phyloP scores from a whole-genome alignment of 2,329 filamentous ascomycete genomes.

The Aureobasidium sp. region DNA sequence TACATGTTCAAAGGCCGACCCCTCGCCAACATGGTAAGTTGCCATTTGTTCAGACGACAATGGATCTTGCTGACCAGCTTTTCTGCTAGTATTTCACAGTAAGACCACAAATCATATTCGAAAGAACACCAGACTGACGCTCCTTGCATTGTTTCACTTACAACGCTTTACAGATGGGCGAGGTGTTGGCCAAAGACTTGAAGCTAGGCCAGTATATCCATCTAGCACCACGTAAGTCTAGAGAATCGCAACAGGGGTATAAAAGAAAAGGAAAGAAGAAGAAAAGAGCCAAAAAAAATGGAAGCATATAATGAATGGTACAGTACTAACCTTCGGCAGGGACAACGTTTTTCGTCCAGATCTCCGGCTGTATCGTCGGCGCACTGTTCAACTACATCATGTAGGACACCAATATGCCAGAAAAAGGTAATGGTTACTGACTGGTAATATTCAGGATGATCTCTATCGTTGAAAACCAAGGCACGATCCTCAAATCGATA shows the following conservation, averaged over 20 bases:
- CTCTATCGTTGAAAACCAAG: slow-evolving; percentile 39
- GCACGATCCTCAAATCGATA: slow-evolving; percentile 35
- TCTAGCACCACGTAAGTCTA: slow-evolving; percentile 26
- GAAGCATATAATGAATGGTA: too few species aligned
- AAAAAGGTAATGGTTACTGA: neutral
- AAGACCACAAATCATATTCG: too few species aligned
- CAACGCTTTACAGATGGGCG: slow-evolving; percentile 27
- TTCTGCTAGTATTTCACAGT: too few species aligned
- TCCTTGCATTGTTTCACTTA: slow-evolving; percentile 18
- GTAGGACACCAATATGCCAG: slow-evolving; percentile 11
- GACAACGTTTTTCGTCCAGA: slow-evolving; percentile 39
- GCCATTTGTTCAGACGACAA: too few species aligned
- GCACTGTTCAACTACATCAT: slow-evolving; percentile 42
- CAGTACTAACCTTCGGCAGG: neutral
- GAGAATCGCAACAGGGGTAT: slow-evolving; percentile 14
- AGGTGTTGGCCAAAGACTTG: slow-evolving; percentile 29
- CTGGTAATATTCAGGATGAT: slow-evolving; percentile 18
- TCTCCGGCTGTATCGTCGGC: slow-evolving; percentile 37
- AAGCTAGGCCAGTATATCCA: slow-evolving; percentile 34
- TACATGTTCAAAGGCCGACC: slow-evolving; percentile 39
- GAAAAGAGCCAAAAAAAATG: neutral
- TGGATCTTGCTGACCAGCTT: too few species aligned
- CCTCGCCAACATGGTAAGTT: slow-evolving; percentile 26
- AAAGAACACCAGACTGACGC: too few species aligned
- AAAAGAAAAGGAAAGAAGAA: neutral